A percentile compares a stretch with the other conserved stretches of the same genome.
These are phyloP conservation scores for Euphorbia celastroides DNA, from an alignment of 441 rosid genomes.

Conservation along the genomic window DNA sequence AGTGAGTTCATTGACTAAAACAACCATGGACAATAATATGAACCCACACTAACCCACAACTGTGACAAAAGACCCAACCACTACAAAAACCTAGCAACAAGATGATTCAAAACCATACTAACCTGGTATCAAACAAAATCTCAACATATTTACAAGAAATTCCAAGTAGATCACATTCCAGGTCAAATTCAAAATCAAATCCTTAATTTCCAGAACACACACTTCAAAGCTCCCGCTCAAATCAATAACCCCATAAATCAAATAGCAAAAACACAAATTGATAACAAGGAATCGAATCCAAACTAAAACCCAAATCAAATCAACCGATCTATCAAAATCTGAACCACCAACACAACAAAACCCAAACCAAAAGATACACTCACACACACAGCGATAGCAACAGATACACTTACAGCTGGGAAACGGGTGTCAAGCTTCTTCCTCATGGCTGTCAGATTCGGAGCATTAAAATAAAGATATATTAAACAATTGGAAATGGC, in stretches of 20 bases:
- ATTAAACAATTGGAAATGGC: not conserved
- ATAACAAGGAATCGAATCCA: not conserved
- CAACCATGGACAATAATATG: not conserved
- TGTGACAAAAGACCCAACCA: not conserved
- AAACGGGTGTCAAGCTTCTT: constrained; percentile 79
- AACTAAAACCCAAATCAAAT: not conserved
- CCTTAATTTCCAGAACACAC: not conserved
- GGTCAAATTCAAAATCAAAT: constrained; percentile 12
- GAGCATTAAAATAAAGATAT: constrained; percentile 14
- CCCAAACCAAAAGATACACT: not conserved
- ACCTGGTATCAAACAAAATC: not conserved
- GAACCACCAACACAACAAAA: not conserved
- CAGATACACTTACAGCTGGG: constrained; percentile 48
- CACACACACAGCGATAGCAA: not conserved
- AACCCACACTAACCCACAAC: not conserved
- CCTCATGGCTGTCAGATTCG: constrained; percentile 53
- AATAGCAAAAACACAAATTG: not conserved
- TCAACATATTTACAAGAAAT: not conserved
- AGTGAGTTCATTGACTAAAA: not conserved
- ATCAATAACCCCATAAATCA: constrained; percentile 3
- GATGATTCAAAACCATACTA: not conserved
- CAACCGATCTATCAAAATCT: constrained; percentile 1
- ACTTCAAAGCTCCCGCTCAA: constrained; percentile 12
- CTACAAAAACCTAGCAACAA: not conserved
- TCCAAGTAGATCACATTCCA: not conserved